A percentile compares a stretch with the other conserved stretches of the same genome.
Conservation (phyloP, 495 filamentous ascomycete genomes). For the Neurospora sp. region DNA sequence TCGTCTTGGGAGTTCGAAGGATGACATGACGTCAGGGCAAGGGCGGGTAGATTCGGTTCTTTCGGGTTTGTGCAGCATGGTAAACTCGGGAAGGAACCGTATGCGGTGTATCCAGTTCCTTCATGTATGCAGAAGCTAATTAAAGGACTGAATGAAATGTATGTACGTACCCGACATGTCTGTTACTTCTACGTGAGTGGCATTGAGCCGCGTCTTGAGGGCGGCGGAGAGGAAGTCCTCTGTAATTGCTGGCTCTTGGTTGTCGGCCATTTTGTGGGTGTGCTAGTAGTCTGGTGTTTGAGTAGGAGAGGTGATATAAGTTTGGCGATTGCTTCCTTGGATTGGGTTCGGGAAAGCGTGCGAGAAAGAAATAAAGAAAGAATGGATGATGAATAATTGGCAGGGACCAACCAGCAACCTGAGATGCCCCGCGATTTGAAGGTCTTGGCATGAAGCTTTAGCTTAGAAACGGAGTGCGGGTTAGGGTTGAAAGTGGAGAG, state of each 20-base stretch:
- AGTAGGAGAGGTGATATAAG: neutral
- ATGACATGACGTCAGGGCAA: conserved; percentile 17
- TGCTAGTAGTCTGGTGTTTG: neutral
- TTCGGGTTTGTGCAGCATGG: neutral
- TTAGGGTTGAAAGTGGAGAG: neutral
- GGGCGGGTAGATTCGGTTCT: neutral
- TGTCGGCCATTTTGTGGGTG: conserved; percentile 32
- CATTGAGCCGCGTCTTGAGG: conserved; percentile 62
- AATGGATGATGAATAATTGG: neutral
- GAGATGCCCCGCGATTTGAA: neutral
- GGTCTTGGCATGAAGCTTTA: neutral
- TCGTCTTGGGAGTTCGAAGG: neutral
- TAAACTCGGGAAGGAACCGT: neutral
- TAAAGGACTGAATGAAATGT: neutral
- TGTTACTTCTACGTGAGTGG: conserved; percentile 79
- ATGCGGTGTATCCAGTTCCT: neutral
- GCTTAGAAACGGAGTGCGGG: neutral
- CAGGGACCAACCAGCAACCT: neutral
- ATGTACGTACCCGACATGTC: conserved; percentile 72
- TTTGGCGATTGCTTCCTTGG: neutral
- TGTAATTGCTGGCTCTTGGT: conserved; percentile 46
- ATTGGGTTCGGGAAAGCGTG: too few species aligned
- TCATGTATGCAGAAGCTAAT: neutral
- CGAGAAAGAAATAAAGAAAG: neutral
- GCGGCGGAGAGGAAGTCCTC: conserved; percentile 56